Evolutionary conservation across 2,329 filamentous ascomycete species (phyloP).

Genomic region (Aspergillus candidus): DNA sequence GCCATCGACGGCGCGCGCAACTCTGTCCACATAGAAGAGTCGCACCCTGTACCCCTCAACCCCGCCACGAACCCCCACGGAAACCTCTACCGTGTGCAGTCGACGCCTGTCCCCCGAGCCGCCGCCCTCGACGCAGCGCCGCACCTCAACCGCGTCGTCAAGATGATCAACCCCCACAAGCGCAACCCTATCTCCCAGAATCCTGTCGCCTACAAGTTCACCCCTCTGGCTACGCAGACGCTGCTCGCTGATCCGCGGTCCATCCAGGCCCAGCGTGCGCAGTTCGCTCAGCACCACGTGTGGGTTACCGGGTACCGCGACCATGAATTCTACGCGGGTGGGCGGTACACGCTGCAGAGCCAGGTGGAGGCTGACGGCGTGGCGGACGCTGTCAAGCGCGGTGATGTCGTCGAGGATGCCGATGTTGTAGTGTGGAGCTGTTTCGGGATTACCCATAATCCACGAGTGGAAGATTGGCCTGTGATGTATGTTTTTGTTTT

Average conservation of each 20-base stretch:
- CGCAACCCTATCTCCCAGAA: slow-evolving; percentile 50
- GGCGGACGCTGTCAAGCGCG: slow-evolving; percentile 28
- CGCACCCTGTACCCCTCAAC: slow-evolving; percentile 53
- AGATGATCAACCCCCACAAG: slow-evolving; percentile 51
- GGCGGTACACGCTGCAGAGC: slow-evolving; percentile 50
- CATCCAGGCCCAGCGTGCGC: slow-evolving; percentile 48
- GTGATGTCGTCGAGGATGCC: slow-evolving; percentile 31
- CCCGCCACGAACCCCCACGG: slow-evolving; percentile 48
- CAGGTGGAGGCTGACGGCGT: slow-evolving; percentile 35
- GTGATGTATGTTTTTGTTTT: slow-evolving; percentile 36
- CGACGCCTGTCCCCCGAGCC: slow-evolving; percentile 43
- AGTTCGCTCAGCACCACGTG: slow-evolving; percentile 51
- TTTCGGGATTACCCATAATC: slow-evolving; percentile 42
- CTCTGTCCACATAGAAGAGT: slow-evolving; percentile 51
- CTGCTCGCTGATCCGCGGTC: slow-evolving; percentile 50
- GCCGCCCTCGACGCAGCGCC: slow-evolving; percentile 43
- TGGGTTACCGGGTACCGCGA: slow-evolving; percentile 51
- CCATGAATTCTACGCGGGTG: slow-evolving; percentile 48
- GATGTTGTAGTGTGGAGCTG: slow-evolving; percentile 42
- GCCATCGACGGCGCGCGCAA: slow-evolving; percentile 53
- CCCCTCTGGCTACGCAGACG: slow-evolving; percentile 51
- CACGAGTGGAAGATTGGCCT: slow-evolving; percentile 41
- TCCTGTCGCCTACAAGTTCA: slow-evolving; percentile 52
- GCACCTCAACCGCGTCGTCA: slow-evolving; percentile 47
- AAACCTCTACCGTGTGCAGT: slow-evolving; percentile 45